These are phyloP conservation scores for Hemileccinum impolitum DNA, from an alignment of 768 basidiomycete species.

Conservation along the genomic window DNA sequence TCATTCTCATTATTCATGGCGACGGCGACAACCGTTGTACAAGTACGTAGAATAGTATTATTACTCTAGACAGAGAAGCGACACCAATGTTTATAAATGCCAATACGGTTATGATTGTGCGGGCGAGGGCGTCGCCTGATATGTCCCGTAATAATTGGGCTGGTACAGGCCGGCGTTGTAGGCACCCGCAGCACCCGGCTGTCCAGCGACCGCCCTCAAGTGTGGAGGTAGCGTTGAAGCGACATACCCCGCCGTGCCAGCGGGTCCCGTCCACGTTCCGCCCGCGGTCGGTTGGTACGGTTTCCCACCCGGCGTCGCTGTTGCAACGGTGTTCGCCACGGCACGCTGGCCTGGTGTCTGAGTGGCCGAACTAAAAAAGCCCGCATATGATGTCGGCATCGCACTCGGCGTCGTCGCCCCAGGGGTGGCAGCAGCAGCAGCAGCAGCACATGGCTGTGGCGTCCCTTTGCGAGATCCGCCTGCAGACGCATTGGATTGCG, in stretches of 20 bases:
- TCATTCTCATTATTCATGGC: constrained; percentile 18
- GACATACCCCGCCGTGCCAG: constrained; percentile 22
- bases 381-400: constrained; percentile 37
- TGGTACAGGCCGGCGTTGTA: constrained; percentile 25
- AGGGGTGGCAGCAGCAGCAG: constrained; percentile 23
- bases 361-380: constrained; percentile 36
- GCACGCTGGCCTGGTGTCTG: constrained; percentile 42
- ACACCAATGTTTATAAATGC: neutral
- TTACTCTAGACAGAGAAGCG: constrained; percentile 18
- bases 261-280: constrained; percentile 26
- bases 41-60: constrained; percentile 10
- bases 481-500: constrained; percentile 18
- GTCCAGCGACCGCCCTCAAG: constrained; percentile 31
- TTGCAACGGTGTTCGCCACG: constrained; percentile 53
- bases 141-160: constrained; percentile 32
- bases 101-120: constrained; percentile 24
- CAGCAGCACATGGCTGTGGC: constrained; percentile 38
- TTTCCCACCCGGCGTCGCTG: constrained; percentile 25
- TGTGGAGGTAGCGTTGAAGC: constrained; percentile 43
- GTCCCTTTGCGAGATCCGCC: constrained; percentile 40
- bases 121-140: constrained; percentile 30
- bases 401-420: constrained; percentile 27
- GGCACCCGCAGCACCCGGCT: constrained; percentile 15
- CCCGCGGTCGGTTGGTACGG: constrained; percentile 28
- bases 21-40: constrained; percentile 11